phyloP scores from a whole-genome alignment of 1,284 basidiomycete genomes.

The Spongispora temasekensis region DNA sequence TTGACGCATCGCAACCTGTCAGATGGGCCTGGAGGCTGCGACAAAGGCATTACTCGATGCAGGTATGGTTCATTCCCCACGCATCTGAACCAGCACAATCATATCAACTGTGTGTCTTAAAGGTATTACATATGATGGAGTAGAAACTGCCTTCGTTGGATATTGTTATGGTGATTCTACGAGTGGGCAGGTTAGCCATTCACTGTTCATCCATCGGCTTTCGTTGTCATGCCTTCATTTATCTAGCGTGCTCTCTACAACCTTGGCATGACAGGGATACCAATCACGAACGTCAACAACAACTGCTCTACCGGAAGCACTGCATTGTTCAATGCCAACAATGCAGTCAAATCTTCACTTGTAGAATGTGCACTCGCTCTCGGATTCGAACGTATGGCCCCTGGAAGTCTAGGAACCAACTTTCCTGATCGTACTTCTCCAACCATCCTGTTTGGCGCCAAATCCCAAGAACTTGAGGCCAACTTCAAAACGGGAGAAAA shows the following conservation, averaged over 20 bases:
- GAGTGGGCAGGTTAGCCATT: slow-evolving; percentile 59
- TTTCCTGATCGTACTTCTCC: slow-evolving; percentile 73
- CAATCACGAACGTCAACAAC: slow-evolving; percentile 87
- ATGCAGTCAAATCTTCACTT: slow-evolving; percentile 67
- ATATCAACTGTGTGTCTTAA: background rate
- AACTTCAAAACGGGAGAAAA: slow-evolving; percentile 47
- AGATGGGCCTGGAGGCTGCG: slow-evolving; percentile 22
- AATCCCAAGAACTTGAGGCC: slow-evolving; percentile 55
- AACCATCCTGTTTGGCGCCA: slow-evolving; percentile 47
- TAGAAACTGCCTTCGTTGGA: slow-evolving; percentile 80
- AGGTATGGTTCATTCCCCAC: slow-evolving; percentile 9
- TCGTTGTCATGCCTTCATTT: background rate
- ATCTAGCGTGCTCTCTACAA: slow-evolving; percentile 70
- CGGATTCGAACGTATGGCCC: slow-evolving; percentile 87
- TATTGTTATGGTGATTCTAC: slow-evolving; percentile 83
- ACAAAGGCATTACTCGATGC: slow-evolving; percentile 26
- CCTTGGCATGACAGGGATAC: slow-evolving; percentile 83
- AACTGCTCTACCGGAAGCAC: slow-evolving; percentile 81
- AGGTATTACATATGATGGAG: slow-evolving; percentile 79
- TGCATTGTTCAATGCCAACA: slow-evolving; percentile 71
- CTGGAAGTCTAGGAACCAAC: slow-evolving; percentile 71
- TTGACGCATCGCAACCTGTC: background rate
- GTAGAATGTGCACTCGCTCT: slow-evolving; percentile 80
- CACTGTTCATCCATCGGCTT: slow-evolving; percentile 20
- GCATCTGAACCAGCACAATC: background rate